Conservation (phyloP, 352 stramenopile species). For the Elongisporangium prolatum region DNA sequence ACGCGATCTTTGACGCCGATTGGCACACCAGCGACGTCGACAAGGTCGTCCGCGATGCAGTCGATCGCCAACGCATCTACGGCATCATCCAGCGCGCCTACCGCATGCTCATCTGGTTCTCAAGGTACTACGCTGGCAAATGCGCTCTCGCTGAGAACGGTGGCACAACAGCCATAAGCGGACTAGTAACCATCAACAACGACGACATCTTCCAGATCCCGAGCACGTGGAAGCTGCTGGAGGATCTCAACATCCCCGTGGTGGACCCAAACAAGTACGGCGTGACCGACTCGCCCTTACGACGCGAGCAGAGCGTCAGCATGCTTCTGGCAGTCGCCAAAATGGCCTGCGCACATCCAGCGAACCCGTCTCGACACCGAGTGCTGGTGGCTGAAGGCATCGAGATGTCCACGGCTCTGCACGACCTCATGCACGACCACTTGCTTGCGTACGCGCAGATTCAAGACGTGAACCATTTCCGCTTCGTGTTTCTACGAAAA, state of each 20-base stretch:
- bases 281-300: constrained; percentile 38
- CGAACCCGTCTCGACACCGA: constrained; percentile 27
- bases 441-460: constrained; percentile 54
- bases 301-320: constrained; percentile 36
- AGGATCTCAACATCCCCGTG: constrained; percentile 53
- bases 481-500: constrained; percentile 39
- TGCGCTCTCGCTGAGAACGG: constrained; percentile 12
- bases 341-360: constrained; percentile 39
- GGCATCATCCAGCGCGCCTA: constrained; percentile 34
- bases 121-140: constrained; percentile 47
- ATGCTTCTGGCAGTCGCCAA: constrained; percentile 44
- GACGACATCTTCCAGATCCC: constrained; percentile 29
- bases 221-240: constrained; percentile 41
- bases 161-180: not conserved
- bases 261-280: constrained; percentile 43
- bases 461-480: constrained; percentile 60
- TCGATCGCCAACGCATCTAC: constrained; percentile 58
- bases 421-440: constrained; percentile 44
- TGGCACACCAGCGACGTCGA: constrained; percentile 48
- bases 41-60: constrained; percentile 51
- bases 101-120: constrained; percentile 60
- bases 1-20: constrained; percentile 45
- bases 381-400: constrained; percentile 47
- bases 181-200: not conserved
- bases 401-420: constrained; percentile 51